Evolutionary conservation across 2,329 filamentous ascomycete species (phyloP).

Genomic region (Periconia digitata): DNA sequence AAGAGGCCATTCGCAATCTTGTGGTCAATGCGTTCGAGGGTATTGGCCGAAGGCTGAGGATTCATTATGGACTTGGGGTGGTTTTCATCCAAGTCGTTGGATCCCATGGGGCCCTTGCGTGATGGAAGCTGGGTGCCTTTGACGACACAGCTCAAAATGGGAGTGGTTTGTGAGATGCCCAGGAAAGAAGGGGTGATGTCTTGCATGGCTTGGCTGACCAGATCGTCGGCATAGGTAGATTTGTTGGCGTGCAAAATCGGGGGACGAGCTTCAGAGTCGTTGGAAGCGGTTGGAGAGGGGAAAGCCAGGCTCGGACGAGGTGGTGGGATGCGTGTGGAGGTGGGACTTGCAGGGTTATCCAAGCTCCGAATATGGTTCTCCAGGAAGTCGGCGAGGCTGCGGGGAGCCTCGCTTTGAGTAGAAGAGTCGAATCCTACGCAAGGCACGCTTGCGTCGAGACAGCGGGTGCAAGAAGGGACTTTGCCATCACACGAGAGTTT

Average conservation of each 20-base stretch:
- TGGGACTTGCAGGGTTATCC: conserved; percentile 18
- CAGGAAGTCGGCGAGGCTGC: conserved; percentile 37
- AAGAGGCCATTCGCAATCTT: conserved; percentile 36
- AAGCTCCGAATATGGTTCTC: conserved; percentile 35
- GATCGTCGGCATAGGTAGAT: conserved; percentile 31
- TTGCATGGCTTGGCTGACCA: conserved; percentile 38
- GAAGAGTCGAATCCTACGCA: conserved; percentile 41
- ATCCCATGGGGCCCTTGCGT: conserved; percentile 35
- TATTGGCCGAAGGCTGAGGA: conserved; percentile 30
- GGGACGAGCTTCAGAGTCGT: conserved; percentile 20
- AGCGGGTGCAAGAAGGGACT: conserved; percentile 37
- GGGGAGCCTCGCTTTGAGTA: conserved; percentile 34
- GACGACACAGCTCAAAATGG: conserved; percentile 38
- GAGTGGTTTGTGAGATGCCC: conserved; percentile 34
- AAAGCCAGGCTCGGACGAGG: conserved; percentile 18
- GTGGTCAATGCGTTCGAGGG: conserved; percentile 30
- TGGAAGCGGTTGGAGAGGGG: conserved; percentile 29
- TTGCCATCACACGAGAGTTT: conserved; percentile 42
- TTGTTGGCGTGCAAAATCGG: conserved; percentile 21
- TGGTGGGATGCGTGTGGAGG: conserved; percentile 15
- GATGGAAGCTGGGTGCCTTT: conserved; percentile 38
- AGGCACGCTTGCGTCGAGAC: conserved; percentile 30
- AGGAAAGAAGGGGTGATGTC: conserved; percentile 41
- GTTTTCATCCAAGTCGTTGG: conserved; percentile 39
- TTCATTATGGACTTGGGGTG: conserved; percentile 42